phyloP scores from a whole-genome alignment of 1,284 basidiomycete species.

The Ganoderma lingzhi region DNA sequence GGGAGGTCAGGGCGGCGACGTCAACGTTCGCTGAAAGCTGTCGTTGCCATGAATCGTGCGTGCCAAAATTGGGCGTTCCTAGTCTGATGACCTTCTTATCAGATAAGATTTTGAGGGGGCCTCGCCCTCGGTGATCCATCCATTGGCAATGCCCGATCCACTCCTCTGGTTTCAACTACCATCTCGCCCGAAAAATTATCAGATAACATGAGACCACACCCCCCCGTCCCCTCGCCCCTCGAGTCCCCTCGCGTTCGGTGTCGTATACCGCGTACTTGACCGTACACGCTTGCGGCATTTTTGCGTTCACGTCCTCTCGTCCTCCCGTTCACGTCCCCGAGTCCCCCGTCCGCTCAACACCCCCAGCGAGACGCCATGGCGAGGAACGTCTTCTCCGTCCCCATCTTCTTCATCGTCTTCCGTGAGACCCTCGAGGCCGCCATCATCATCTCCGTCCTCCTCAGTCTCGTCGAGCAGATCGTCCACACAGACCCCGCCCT shows the following conservation, averaged over 20 bases:
- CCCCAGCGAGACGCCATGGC: slow-evolving; percentile 51
- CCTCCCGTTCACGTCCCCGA: slow-evolving; percentile 28
- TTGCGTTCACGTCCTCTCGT: slow-evolving; percentile 25
- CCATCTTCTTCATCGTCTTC: slow-evolving; percentile 91
- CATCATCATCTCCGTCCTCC: slow-evolving; percentile 89
- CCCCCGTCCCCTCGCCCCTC: not conserved
- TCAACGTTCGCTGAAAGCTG: not conserved
- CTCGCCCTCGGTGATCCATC: not conserved
- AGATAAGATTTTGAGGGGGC: not conserved
- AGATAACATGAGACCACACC: slow-evolving; percentile 27
- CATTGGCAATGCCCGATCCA: not conserved
- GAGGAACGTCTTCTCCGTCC: slow-evolving; percentile 75
- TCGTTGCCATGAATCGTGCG: not conserved
- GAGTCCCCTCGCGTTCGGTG: slow-evolving; percentile 1
- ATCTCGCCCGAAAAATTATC: slow-evolving; percentile 19
- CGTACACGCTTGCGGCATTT: slow-evolving; percentile 14
- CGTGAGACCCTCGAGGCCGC: slow-evolving; percentile 90
- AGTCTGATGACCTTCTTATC: slow-evolving; percentile 7
- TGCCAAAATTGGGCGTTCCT: not conserved
- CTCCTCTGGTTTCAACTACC: not conserved
- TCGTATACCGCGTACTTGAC: slow-evolving; percentile 23
- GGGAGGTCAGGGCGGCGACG: not conserved
- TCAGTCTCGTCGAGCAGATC: slow-evolving; percentile 86
- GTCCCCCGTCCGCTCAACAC: slow-evolving; percentile 12
- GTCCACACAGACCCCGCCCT: slow-evolving; percentile 52